These are phyloP conservation scores for Vaccinium darrowii DNA, from an alignment of 148 eudicot species.

Conservation along the genomic window DNA sequence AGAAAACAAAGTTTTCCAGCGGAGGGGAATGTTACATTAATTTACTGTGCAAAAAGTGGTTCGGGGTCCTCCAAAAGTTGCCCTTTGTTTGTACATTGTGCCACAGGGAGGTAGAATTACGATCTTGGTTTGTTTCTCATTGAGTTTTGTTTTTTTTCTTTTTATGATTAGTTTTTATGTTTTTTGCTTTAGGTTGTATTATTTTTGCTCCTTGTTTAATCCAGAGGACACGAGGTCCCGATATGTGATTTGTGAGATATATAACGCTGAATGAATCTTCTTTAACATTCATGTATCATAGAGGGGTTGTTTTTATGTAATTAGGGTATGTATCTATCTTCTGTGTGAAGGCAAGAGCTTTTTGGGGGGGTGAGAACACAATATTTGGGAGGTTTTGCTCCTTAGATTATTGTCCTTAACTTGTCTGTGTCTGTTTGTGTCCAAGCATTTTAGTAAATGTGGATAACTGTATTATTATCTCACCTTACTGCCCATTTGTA, in stretches of 20 bases:
- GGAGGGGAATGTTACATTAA: constrained; percentile 4
- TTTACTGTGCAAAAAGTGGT: background rate
- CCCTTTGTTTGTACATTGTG: constrained; percentile 40
- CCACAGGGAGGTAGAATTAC: constrained; percentile 25
- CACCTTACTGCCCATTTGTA: background rate
- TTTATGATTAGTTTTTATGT: constrained; percentile 19
- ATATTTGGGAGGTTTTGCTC: constrained; percentile 9
- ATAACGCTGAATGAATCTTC: constrained; percentile 16
- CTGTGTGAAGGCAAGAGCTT: constrained; percentile 15
- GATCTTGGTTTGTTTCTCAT: constrained; percentile 6
- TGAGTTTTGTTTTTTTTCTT: constrained; percentile 20
- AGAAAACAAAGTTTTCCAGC: constrained; percentile 15
- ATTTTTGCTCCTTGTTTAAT: constrained; percentile 2
- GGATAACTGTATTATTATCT: background rate
- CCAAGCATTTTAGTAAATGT: background rate
- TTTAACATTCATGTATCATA: constrained; percentile 30
- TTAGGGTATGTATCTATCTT: constrained; percentile 16
- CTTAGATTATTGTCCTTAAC: background rate
- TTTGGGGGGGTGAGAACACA: background rate
- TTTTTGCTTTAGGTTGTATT: constrained; percentile 22
- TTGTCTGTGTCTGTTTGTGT: background rate
- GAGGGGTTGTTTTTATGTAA: constrained; percentile 30
- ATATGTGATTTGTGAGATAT: constrained; percentile 41
- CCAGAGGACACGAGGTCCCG: constrained; percentile 17
- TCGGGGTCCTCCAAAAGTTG: constrained; percentile 9